Conservation (phyloP, 257 asterid species). For the Echites panduratus region DNA sequence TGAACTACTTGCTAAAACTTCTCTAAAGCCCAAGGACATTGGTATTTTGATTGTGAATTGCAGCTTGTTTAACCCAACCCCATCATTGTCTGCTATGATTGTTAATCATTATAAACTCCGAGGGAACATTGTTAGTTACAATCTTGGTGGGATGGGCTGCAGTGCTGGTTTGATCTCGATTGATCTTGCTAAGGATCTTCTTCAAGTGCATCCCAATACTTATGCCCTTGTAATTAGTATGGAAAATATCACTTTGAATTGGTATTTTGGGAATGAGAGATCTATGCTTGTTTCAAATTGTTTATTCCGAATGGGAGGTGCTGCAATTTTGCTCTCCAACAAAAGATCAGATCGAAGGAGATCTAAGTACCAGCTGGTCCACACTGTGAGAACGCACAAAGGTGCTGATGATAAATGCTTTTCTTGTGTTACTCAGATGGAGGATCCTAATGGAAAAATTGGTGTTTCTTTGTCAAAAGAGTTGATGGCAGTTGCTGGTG, state of each 20-base stretch:
- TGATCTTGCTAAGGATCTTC: slow-evolving; percentile 78
- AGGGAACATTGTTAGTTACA: slow-evolving; percentile 61
- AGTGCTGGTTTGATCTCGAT: slow-evolving; percentile 78
- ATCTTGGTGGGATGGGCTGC: slow-evolving; percentile 89
- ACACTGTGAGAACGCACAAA: slow-evolving; percentile 71
- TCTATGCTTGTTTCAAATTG: slow-evolving; percentile 44
- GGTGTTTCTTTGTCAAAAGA: slow-evolving; percentile 68
- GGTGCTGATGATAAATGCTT: slow-evolving; percentile 65
- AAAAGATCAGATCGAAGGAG: slow-evolving; percentile 51
- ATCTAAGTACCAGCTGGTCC: slow-evolving; percentile 59
- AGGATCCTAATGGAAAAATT: slow-evolving; percentile 49
- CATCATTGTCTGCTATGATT: slow-evolving; percentile 77
- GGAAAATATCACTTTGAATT: slow-evolving; percentile 75
- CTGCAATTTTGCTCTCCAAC: slow-evolving; percentile 60
- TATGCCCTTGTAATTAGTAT: slow-evolving; percentile 69
- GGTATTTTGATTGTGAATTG: slow-evolving; percentile 81
- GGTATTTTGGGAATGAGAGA: slow-evolving; percentile 73
- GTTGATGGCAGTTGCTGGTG: slow-evolving; percentile 77
- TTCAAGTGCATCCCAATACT: slow-evolving; percentile 73
- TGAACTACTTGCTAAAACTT: slow-evolving; percentile 61
- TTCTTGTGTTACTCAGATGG: slow-evolving; percentile 65
- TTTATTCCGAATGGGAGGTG: slow-evolving; percentile 44
- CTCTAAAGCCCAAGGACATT: slow-evolving; percentile 60
- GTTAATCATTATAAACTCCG: slow-evolving; percentile 71
- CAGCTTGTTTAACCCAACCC: slow-evolving; percentile 80